phyloP scores from a whole-genome alignment of 345 rosid genomes.

The Streptanthus diversifolius region DNA sequence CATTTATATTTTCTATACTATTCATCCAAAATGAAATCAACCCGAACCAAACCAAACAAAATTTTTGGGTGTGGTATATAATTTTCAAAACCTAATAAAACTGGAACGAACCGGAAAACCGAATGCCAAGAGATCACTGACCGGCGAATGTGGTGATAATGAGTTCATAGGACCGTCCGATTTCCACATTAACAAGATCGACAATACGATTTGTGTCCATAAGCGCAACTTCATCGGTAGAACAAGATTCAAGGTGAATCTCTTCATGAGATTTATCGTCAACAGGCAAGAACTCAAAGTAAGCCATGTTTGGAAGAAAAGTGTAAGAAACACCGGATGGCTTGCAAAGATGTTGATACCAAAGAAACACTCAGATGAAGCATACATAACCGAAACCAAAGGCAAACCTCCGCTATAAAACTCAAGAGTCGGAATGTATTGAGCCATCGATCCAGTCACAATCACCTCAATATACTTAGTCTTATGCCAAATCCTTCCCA shows the following conservation, averaged over 20 bases:
- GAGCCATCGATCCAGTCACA: constrained; percentile 93
- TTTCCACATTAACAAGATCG: constrained; percentile 65
- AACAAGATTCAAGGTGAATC: constrained; percentile 1
- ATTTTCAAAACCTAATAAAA: neutral
- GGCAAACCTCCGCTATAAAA: constrained; percentile 80
- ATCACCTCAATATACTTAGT: constrained; percentile 85
- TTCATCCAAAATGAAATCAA: neutral
- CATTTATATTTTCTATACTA: neutral
- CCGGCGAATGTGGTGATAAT: constrained; percentile 89
- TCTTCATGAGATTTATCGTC: constrained; percentile 43
- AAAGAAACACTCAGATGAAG: constrained; percentile 84
- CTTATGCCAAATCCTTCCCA: constrained; percentile 70
- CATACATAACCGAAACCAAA: constrained; percentile 83
- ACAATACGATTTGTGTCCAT: constrained; percentile 41
- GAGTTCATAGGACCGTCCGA: constrained; percentile 69
- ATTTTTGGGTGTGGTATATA: neutral
- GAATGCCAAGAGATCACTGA: constrained; percentile 8
- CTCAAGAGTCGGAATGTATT: constrained; percentile 75
- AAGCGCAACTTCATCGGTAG: constrained; percentile 43
- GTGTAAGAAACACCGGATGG: constrained; percentile 87
- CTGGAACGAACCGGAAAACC: neutral
- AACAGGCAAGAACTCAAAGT: constrained; percentile 76
- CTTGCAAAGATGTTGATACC: constrained; percentile 63
- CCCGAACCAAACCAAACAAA: neutral
- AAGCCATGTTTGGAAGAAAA: constrained; percentile 86